Conservation (phyloP, 805 yeast genomes). For the Wickerhamomyces chaumierensis region DNA sequence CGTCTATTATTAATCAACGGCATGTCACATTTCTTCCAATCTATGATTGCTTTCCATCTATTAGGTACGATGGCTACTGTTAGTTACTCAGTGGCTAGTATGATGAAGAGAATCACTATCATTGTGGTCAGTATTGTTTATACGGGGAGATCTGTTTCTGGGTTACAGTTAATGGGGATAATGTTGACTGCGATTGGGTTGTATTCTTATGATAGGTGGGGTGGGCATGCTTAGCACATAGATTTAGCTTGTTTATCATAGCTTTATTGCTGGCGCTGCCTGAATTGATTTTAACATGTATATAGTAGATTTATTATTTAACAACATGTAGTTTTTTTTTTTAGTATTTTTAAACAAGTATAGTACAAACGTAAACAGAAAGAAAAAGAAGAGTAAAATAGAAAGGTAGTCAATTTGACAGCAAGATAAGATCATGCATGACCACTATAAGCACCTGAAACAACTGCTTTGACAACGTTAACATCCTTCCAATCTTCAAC, state of each 20-base stretch:
- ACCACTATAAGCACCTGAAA: constrained; percentile 27
- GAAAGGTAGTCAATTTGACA: too few relatives aligned
- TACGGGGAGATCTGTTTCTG: constrained; percentile 38
- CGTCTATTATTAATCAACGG: constrained; percentile 54
- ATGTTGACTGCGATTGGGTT: constrained; percentile 42
- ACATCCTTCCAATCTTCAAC: constrained; percentile 24
- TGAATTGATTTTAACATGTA: too few relatives aligned
- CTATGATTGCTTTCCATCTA: constrained; percentile 70
- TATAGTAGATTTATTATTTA: too few relatives aligned
- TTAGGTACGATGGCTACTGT: constrained; percentile 76
- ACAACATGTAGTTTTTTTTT: too few relatives aligned
- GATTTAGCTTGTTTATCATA: too few relatives aligned
- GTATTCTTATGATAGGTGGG: constrained; percentile 54
- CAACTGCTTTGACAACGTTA: constrained; percentile 22
- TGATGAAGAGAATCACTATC: constrained; percentile 81
- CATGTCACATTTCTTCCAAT: constrained; percentile 66
- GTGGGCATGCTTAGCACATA: constrained; percentile 17
- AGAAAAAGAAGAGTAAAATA: too few relatives aligned
- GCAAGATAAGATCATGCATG: too few relatives aligned
- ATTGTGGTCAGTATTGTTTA: constrained; percentile 67
- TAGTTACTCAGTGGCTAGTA: constrained; percentile 75
- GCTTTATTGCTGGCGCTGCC: too few relatives aligned
- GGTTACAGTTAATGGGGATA: constrained; percentile 37
- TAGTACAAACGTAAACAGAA: too few relatives aligned
- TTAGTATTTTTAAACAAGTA: too few relatives aligned